These are phyloP conservation scores for Rehmannia glutinosa DNA, from an alignment of 257 asterid genomes.

Conservation along the genomic window DNA sequence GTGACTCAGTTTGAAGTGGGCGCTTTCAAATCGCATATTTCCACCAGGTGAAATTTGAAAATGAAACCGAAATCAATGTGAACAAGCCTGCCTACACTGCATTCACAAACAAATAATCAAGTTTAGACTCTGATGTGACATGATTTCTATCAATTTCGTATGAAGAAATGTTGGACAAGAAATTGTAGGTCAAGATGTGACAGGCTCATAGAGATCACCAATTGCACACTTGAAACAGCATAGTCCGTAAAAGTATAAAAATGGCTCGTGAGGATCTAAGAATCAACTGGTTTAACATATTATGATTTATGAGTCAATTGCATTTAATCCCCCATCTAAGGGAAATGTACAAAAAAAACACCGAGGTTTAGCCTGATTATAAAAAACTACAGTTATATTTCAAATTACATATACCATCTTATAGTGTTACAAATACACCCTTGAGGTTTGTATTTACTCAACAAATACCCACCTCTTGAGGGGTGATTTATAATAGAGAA, in stretches of 20 bases:
- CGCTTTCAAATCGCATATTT: constrained; percentile 96
- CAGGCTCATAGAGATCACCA: background rate
- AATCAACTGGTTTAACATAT: background rate
- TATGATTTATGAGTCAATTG: too few relatives aligned
- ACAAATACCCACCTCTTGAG: too few relatives aligned
- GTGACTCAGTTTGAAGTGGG: constrained; percentile 97
- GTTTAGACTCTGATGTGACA: constrained; percentile 7
- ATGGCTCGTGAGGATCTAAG: background rate
- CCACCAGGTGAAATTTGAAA: constrained; percentile 96
- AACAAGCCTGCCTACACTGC: constrained; percentile 95
- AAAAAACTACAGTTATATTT: too few relatives aligned
- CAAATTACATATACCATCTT: too few relatives aligned
- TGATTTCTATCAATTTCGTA: background rate
- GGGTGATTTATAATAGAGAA: too few relatives aligned
- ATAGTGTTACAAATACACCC: too few relatives aligned
- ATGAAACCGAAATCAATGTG: constrained; percentile 99
- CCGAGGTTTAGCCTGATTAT: too few relatives aligned
- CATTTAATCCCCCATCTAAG: too few relatives aligned
- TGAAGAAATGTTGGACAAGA: background rate
- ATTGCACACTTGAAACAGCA: background rate
- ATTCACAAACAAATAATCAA: constrained; percentile 19
- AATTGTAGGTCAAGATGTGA: background rate
- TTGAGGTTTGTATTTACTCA: too few relatives aligned
- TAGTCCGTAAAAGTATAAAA: background rate
- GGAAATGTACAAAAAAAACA: too few relatives aligned